Evolutionary conservation across 2,329 filamentous ascomycete genomes (phyloP).

Genomic region (Sclerotinia borealis): DNA sequence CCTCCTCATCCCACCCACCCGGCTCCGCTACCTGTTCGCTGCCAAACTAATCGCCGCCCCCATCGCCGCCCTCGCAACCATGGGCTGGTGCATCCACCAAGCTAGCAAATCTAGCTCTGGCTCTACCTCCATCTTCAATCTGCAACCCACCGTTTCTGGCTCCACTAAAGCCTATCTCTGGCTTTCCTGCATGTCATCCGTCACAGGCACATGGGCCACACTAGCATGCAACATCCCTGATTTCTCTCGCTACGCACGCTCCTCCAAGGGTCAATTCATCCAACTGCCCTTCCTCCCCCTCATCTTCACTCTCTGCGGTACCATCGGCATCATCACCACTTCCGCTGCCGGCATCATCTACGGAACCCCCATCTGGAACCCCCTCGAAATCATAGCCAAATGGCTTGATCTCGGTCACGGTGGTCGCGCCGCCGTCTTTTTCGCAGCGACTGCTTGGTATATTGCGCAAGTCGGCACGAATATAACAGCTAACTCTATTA

Average conservation of each 20-base stretch:
- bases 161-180: constrained; percentile 28
- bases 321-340: constrained; percentile 52
- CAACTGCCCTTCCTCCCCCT: constrained; percentile 33
- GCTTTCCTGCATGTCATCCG: constrained; percentile 29
- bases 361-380: constrained; percentile 46
- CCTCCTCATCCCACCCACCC: constrained; percentile 44
- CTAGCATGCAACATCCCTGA: constrained; percentile 35
- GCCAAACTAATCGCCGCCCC: constrained; percentile 47
- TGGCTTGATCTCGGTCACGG: constrained; percentile 41
- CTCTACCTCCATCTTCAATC: constrained; percentile 25
- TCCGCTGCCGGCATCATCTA: constrained; percentile 48
- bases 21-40: constrained; percentile 47
- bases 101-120: constrained; percentile 41
- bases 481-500: constrained; percentile 50
- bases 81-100: constrained; percentile 57
- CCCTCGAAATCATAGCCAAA: constrained; percentile 39
- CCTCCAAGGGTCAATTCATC: constrained; percentile 34
- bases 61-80: constrained; percentile 53
- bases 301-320: constrained; percentile 29
- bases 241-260: constrained; percentile 31
- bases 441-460: constrained; percentile 47
- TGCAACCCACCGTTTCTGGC: constrained; percentile 24
- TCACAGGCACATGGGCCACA: constrained; percentile 31
- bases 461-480: constrained; percentile 51
- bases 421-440: constrained; percentile 41